Percentiles rank a stretch among this genome's conserved stretches.
Conservation (phyloP, 371 early-diverging fungal species). For the Umbelopsis sp. region DNA sequence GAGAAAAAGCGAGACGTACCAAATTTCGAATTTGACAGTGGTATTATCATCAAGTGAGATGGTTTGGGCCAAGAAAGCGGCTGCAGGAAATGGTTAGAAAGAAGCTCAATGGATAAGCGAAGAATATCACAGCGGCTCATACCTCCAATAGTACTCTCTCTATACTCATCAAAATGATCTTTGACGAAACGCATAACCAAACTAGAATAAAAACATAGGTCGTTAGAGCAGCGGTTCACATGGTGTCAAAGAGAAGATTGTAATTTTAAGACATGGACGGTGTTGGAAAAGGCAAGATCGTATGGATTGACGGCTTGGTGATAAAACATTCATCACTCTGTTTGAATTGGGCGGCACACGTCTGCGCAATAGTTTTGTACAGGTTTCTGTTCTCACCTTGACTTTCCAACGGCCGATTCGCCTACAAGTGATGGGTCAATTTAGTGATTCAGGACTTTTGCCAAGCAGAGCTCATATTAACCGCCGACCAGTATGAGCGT, state of each 20-base stretch:
- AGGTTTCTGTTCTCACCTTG: constrained; percentile 57
- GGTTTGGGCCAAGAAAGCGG: constrained; percentile 84
- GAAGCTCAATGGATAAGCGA: too few species aligned
- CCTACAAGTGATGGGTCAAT: constrained; percentile 46
- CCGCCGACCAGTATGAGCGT: not conserved
- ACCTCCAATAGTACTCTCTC: constrained; percentile 98
- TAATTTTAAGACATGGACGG: constrained; percentile 38
- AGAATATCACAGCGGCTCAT: constrained; percentile 20
- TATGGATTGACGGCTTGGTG: not conserved
- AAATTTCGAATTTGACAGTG: constrained; percentile 87
- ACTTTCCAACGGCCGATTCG: constrained; percentile 90
- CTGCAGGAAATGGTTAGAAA: constrained; percentile 35
- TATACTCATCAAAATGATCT: constrained; percentile 96
- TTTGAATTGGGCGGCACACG: not conserved
- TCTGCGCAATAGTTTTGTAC: not conserved
- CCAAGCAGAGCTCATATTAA: constrained; percentile 5
- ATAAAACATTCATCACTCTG: too few species aligned
- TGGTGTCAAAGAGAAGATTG: constrained; percentile 40
- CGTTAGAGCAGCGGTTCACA: not conserved
- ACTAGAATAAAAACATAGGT: constrained; percentile 48
- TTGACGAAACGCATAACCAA: constrained; percentile 95
- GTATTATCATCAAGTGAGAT: constrained; percentile 70
- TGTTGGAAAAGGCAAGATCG: not conserved
- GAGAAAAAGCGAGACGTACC: constrained; percentile 46
- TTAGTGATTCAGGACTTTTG: not conserved